Conservation (phyloP, 23 red algal genomes). For the Gracilaria gracilis region DNA sequence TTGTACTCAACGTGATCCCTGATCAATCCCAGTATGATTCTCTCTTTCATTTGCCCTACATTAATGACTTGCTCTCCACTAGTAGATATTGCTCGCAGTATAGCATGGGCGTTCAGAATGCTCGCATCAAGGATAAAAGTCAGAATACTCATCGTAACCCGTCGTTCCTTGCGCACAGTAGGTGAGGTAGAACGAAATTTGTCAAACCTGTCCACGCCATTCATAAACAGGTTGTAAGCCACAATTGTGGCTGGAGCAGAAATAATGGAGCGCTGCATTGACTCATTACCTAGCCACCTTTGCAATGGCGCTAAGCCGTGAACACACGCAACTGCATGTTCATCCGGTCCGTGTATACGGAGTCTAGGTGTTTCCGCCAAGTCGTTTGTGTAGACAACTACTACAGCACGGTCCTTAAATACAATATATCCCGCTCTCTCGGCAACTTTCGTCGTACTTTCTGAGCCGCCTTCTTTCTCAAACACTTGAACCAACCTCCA, state of each 20-base stretch:
- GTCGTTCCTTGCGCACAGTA: too few relatives aligned
- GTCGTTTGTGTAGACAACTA: too few relatives aligned
- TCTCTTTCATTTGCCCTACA: not conserved
- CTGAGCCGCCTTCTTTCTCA: too few relatives aligned
- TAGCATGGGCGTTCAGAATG: not conserved
- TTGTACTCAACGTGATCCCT: not conserved
- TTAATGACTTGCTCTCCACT: not conserved
- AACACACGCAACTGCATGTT: too few relatives aligned
- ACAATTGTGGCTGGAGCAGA: not conserved
- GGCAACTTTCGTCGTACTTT: too few relatives aligned
- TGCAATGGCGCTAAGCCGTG: too few relatives aligned
- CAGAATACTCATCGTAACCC: not conserved
- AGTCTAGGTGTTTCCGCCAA: too few relatives aligned
- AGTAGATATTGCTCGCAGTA: not conserved
- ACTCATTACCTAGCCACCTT: too few relatives aligned
- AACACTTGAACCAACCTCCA: too few relatives aligned
- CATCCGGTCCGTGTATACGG: too few relatives aligned
- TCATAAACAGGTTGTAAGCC: slow-evolving; percentile 9
- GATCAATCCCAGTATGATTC: not conserved
- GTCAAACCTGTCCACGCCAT: not conserved
- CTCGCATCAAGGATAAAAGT: slow-evolving; percentile 12
- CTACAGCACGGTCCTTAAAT: not conserved
- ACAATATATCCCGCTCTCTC: not conserved
- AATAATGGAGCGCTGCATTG: not conserved
- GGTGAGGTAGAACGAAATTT: not conserved